A percentile compares a stretch with the other conserved stretches of the same genome.
phyloP scores from a whole-genome alignment of 139 green algal species.

The Auxenochlorella protothecoides region DNA sequence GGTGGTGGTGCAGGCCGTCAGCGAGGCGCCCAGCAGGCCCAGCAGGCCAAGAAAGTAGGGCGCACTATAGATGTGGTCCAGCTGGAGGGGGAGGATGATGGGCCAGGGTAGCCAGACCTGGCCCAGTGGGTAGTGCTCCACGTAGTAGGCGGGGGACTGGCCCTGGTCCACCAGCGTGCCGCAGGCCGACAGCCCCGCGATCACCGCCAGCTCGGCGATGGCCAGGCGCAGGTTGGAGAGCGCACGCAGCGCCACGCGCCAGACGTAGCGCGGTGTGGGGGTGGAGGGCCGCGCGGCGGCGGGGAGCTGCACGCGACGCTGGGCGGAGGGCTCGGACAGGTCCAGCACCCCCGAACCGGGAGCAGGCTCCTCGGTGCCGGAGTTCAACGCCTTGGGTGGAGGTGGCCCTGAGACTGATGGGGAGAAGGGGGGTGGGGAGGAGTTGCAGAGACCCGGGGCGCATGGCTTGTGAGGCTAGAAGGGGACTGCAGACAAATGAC shows the following conservation, averaged over 20 bases:
- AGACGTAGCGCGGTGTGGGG: not conserved
- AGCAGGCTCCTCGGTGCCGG: too few relatives aligned
- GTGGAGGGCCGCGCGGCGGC: not conserved
- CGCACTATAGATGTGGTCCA: constrained; percentile 82
- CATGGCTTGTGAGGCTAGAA: too few relatives aligned
- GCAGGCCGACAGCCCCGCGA: constrained; percentile 68
- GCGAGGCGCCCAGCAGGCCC: constrained; percentile 65
- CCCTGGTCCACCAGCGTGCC: constrained; percentile 92
- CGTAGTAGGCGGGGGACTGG: constrained; percentile 67
- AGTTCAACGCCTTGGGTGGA: too few relatives aligned
- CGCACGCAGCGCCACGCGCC: constrained; percentile 20
- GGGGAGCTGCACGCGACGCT: not conserved
- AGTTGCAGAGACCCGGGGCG: too few relatives aligned
- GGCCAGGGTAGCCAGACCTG: constrained; percentile 31
- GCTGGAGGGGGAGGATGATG: constrained; percentile 53
- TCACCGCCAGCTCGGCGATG: constrained; percentile 73
- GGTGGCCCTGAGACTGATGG: too few relatives aligned
- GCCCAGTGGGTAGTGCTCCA: constrained; percentile 43
- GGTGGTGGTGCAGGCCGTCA: constrained; percentile 87
- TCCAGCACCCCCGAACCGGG: too few relatives aligned
- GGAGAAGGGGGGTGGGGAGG: too few relatives aligned
- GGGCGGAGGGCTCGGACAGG: not conserved
- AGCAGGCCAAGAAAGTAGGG: constrained; percentile 84
- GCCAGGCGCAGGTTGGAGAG: constrained; percentile 80
- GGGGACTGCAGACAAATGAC: too few relatives aligned